Evolutionary conservation across 148 eudicot species (phyloP), one percentile per base, ranked within the genome.

Genomic region (Vaccinium vitisidaea): DNA sequence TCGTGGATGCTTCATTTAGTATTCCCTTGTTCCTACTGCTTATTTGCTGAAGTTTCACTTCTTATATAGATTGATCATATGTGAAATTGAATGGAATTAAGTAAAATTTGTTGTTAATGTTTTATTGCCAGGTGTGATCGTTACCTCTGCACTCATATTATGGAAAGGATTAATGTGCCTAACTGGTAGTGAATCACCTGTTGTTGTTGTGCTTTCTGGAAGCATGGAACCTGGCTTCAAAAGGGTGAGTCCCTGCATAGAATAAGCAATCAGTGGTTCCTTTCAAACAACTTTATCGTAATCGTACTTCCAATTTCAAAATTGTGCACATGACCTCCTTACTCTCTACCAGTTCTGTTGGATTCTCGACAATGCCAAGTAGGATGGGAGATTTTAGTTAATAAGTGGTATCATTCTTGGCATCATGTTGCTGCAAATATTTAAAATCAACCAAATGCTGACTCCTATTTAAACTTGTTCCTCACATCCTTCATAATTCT

Each of bases 171-270:
- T 94, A 79, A 86, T 92, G 91, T 90, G 94, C 77, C 1, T 94
- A 19, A 90, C 93, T 52, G 94, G 95, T 36, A 91, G 93, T 61
- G 95, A 93, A 83, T 90, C 94, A 7, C 98, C 98, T 82, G 94
- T 94, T 50, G 94, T 90, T 21, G 94, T 94, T 77, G 98, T 94
- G 82, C 91, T 94, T 78, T 92, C 94, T 82, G 98, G 95, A 73
- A 94, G 98, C 85, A 94, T 93, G 98, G 98, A 94, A 85, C 98
- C 98, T 71, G 98, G 94, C 53, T 93, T 94, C 73, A 83, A 86
- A 85, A 91, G 93, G 90, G 96, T 93, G 80, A 59, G 89, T 63
- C 16, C 54, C 13, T 10, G 30, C 0, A 2, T 1, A 14, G 67
- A 80, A 21, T 54, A 43, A 46, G 18, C 7, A 54, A 2, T 53